These are phyloP conservation scores for Friedmanniomyces simplex DNA, from an alignment of 495 filamentous ascomycete species.

Conservation along the genomic window DNA sequence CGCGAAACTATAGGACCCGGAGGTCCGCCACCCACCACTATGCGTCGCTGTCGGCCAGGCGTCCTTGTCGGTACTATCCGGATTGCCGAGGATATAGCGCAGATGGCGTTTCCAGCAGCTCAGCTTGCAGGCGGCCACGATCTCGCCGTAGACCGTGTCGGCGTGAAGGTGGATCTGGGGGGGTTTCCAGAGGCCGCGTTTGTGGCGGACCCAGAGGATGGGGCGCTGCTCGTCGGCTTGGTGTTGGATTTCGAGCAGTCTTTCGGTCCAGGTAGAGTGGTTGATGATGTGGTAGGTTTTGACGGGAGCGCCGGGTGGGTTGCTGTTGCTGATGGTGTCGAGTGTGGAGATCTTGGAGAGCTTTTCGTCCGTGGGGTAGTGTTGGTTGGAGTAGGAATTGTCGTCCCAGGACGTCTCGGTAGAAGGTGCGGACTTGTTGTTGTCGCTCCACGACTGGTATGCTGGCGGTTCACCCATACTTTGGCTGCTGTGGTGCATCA, in stretches of 20 bases:
- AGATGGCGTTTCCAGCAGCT: not conserved
- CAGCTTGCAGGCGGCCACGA: slow-evolving; percentile 1
- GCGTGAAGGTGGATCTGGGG: not conserved
- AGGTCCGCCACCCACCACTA: not conserved
- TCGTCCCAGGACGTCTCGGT: not conserved
- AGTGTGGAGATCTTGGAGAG: not conserved
- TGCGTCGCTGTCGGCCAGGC: not conserved
- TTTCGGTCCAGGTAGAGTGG: not conserved
- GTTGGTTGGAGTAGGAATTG: not conserved
- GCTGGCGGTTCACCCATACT: not conserved
- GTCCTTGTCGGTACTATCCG: not conserved
- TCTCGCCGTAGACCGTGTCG: not conserved
- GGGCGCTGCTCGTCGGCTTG: not conserved
- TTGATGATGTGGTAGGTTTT: not conserved
- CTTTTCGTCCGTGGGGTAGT: not conserved
- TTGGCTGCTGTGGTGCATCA: not conserved
- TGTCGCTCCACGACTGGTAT: not conserved
- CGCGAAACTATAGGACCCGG: not conserved
- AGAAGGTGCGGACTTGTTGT: not conserved
- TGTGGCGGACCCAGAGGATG: not conserved
- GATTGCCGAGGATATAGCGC: not conserved
- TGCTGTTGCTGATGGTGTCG: not conserved
- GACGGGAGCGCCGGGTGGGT: not conserved
- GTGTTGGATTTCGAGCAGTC: not conserved
- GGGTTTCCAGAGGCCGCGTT: not conserved